These are phyloP conservation scores for Citrus sp. DNA, from an alignment of 345 rosid genomes.

Conservation along the genomic window DNA sequence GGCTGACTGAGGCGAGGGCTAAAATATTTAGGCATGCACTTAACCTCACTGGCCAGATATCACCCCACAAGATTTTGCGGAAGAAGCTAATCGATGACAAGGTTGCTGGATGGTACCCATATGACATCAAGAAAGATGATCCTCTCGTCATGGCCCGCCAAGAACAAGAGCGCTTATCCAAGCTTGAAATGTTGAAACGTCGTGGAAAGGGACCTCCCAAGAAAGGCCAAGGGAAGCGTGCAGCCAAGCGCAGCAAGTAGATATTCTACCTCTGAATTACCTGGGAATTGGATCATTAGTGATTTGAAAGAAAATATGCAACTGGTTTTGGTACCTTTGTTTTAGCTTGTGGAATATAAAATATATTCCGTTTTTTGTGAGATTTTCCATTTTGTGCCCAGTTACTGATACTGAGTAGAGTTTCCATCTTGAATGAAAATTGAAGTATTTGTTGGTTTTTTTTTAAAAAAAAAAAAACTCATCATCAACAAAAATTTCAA, in stretches of 20 bases:
- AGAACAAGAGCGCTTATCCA: constrained; percentile 72
- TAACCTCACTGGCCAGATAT: constrained; percentile 69
- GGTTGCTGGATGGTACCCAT: no score
- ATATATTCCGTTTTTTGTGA: no score
- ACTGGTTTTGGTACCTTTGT: neutral
- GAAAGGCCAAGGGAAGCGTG: constrained; percentile 83
- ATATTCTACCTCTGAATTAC: neutral
- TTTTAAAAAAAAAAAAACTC: no score
- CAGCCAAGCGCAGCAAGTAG: constrained; percentile 55
- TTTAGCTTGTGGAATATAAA: no score
- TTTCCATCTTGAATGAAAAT: no score
- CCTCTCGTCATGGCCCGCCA: constrained; percentile 48
- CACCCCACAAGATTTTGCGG: constrained; percentile 73
- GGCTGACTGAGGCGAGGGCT: constrained; percentile 69
- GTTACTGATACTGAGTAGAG: neutral
- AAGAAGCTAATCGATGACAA: constrained; percentile 69
- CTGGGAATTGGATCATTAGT: neutral
- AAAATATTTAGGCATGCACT: constrained; percentile 77
- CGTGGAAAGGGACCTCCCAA: constrained; percentile 85
- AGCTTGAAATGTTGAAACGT: constrained; percentile 82
- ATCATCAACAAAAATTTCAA: no score
- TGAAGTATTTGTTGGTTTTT: neutral
- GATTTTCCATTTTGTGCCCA: no score
- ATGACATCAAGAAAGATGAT: no score
- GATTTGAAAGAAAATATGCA: neutral